Evolutionary conservation across 2,329 filamentous ascomycete genomes (phyloP).

Genomic region (Hirsutella thompsonii): DNA sequence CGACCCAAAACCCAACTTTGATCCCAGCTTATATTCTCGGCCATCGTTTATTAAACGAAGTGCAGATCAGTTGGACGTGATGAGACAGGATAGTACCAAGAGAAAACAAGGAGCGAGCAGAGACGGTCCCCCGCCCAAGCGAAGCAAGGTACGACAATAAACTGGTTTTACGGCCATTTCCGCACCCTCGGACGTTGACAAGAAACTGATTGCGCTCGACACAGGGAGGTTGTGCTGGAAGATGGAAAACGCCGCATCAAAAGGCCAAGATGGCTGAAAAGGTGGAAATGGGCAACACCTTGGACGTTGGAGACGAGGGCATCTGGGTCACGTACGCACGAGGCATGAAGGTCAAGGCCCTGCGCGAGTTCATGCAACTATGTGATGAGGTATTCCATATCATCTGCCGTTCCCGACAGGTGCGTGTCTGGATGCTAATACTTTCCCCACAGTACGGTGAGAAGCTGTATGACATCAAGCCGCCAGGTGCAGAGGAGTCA

Average conservation of each 20-base stretch:
- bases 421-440: too few relatives aligned
- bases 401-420: background rate
- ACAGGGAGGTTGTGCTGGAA: constrained; percentile 39
- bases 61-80: too few relatives aligned
- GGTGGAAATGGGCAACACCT: constrained; percentile 26
- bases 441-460: constrained; percentile 46
- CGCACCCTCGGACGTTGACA: background rate
- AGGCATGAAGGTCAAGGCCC: constrained; percentile 56
- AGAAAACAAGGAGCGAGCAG: constrained; percentile 18
- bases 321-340: constrained; percentile 70
- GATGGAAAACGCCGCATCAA: constrained; percentile 50
- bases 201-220: background rate
- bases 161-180: background rate
- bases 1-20: too few relatives aligned
- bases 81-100: too few relatives aligned
- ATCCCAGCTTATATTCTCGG: too few relatives aligned
- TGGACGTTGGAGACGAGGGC: constrained; percentile 58
- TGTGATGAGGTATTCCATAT: constrained; percentile 47
- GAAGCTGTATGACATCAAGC: constrained; percentile 40
- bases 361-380: constrained; percentile 51
- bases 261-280: constrained; percentile 32
- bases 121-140: constrained; percentile 19
- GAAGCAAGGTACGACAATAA: constrained; percentile 23
- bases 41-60: too few relatives aligned
- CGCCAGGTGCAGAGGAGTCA: constrained; percentile 18